A percentile compares a stretch with the other conserved stretches of the same genome.
These are phyloP conservation scores for Austropuccinia psidii DNA, from an alignment of 1,284 basidiomycete genomes.

Conservation along the genomic window DNA sequence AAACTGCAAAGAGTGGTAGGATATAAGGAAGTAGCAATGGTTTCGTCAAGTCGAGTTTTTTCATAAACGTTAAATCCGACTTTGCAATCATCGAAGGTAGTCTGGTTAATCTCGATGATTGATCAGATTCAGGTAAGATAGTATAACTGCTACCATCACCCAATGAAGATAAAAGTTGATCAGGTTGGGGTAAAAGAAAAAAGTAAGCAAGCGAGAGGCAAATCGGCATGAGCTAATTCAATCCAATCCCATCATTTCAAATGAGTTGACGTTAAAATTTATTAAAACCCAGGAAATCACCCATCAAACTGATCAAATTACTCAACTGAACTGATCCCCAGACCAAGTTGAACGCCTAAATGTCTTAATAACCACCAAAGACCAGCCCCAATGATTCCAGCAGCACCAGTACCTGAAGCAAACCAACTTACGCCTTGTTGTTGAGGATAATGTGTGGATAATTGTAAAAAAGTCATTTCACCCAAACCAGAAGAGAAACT, in stretches of 20 bases:
- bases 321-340: conserved; percentile 57
- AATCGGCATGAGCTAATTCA: conserved; percentile 64
- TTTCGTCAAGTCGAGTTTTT: conserved; percentile 42
- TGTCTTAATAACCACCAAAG: conserved; percentile 89
- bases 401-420: conserved; percentile 75
- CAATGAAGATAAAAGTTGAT: not conserved
- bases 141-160: not conserved
- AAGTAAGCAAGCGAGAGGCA: conserved; percentile 66
- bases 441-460: conserved; percentile 62
- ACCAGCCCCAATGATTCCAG: conserved; percentile 82
- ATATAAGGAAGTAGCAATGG: conserved; percentile 43
- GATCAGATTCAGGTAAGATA: conserved; percentile 24
- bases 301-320: too few relatives aligned
- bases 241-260: too few relatives aligned
- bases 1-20: conserved; percentile 48
- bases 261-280: too few relatives aligned
- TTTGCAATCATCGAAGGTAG: not conserved
- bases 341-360: conserved; percentile 71
- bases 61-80: conserved; percentile 25
- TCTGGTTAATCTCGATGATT: conserved; percentile 14
- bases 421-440: conserved; percentile 47
- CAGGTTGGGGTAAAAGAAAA: conserved; percentile 59
- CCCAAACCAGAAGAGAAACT: conserved; percentile 86
- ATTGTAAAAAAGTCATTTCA: conserved; percentile 87
- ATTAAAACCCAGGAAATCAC: too few relatives aligned